Conservation (phyloP, 345 rosid genomes). For the Raphanus sativus region DNA sequence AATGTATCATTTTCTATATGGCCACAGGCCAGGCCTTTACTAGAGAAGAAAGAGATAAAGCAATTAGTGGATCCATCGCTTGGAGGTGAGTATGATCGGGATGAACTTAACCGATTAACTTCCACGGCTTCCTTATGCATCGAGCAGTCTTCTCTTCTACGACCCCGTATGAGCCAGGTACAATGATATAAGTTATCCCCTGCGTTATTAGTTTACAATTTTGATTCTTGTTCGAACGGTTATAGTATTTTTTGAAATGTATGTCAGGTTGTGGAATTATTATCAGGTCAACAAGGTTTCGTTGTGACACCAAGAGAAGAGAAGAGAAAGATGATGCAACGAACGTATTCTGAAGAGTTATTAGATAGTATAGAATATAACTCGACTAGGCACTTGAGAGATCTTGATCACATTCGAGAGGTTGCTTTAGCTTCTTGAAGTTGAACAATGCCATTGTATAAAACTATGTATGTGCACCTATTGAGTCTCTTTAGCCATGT, state of each 20-base stretch:
- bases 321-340: constrained; percentile 39
- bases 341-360: constrained; percentile 75
- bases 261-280: constrained; percentile 64
- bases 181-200: constrained; percentile 19
- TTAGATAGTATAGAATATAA: constrained; percentile 75
- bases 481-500: not conserved
- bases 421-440: constrained; percentile 59
- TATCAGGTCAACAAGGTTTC: constrained; percentile 56
- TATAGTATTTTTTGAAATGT: not conserved
- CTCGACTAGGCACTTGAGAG: constrained; percentile 60
- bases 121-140: constrained; percentile 86
- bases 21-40: constrained; percentile 77
- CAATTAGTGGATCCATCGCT: constrained; percentile 74
- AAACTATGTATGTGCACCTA: not conserved
- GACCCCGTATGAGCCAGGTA: constrained; percentile 91
- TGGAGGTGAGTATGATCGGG: constrained; percentile 48
- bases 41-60: constrained; percentile 48
- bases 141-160: constrained; percentile 75
- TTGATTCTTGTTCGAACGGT: not conserved
- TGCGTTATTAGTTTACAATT: not conserved
- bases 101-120: constrained; percentile 64
- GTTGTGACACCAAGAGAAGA: constrained; percentile 36
- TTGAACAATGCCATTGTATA: not conserved
- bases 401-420: constrained; percentile 57
- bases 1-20: constrained; percentile 7